Conservation (phyloP, 306 rosid species). For the Cicer arietinum region DNA sequence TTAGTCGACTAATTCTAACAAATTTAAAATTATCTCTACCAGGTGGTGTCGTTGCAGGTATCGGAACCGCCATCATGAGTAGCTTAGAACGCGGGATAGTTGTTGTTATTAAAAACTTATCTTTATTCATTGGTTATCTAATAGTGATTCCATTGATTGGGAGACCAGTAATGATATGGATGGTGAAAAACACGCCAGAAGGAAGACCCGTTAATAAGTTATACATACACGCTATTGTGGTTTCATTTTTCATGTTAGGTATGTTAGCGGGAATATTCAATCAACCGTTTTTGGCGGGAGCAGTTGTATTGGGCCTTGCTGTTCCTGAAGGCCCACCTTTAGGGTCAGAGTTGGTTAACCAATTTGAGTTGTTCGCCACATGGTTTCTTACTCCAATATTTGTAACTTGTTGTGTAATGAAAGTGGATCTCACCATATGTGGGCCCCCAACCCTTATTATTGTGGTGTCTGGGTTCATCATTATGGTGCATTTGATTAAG, state of each 20-base stretch:
- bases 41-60: not conserved
- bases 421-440: constrained; percentile 32
- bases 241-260: constrained; percentile 32
- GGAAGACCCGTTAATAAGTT: constrained; percentile 37
- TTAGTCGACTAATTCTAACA: too few species aligned
- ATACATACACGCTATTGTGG: constrained; percentile 13
- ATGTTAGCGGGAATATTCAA: not conserved
- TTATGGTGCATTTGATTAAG: constrained; percentile 23
- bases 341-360: constrained; percentile 57
- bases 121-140: not conserved
- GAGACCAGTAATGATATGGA: constrained; percentile 49
- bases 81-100: fast-evolving
- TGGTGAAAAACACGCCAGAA: constrained; percentile 52
- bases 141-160: not conserved
- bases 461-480: not conserved
- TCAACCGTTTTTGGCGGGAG: constrained; percentile 43
- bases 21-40: not conserved
- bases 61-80: not conserved
- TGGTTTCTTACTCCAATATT: constrained; percentile 52
- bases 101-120: not conserved
- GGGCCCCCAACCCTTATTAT: not conserved
- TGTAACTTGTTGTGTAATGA: constrained; percentile 48
- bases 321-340: constrained; percentile 66
- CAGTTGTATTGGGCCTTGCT: constrained; percentile 50
- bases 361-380: constrained; percentile 38